phyloP scores from a whole-genome alignment of 495 filamentous ascomycete genomes.

The Parachaetomium inaequale region DNA sequence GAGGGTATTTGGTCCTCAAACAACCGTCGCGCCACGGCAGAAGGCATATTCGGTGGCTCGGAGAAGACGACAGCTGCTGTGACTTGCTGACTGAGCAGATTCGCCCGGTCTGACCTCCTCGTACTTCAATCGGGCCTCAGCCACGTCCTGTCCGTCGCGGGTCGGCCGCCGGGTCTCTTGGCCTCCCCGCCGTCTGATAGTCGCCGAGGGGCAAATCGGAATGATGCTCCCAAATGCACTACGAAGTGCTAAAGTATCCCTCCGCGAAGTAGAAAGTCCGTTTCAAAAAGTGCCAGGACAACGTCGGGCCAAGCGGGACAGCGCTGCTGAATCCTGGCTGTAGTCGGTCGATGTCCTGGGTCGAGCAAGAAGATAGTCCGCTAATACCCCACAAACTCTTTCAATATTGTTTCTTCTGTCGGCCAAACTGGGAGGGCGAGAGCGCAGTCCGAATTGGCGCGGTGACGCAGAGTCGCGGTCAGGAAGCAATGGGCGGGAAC shows the following conservation, averaged over 20 bases:
- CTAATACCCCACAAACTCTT: neutral
- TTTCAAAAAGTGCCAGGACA: neutral
- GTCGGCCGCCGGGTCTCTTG: slow-evolving; percentile 24
- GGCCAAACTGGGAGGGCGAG: neutral
- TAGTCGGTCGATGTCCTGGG: neutral
- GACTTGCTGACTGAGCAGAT: slow-evolving; percentile 1
- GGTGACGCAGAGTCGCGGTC: neutral
- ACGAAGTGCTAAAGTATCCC: neutral
- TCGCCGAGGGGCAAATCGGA: slow-evolving; percentile 11
- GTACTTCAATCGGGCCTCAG: slow-evolving; percentile 25
- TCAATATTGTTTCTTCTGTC: neutral
- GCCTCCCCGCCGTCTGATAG: slow-evolving; percentile 20
- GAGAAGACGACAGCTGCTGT: neutral
- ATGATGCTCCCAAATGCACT: slow-evolving; percentile 1
- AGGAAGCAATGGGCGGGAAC: neutral
- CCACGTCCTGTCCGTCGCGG: slow-evolving; percentile 22
- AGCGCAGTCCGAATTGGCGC: neutral
- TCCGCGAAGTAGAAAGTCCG: neutral
- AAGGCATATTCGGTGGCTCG: slow-evolving; percentile 48
- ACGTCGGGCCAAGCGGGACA: slow-evolving; percentile 26
- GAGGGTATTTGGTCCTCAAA: slow-evolving; percentile 68
- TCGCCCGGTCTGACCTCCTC: slow-evolving; percentile 14
- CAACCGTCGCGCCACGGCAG: slow-evolving; percentile 48
- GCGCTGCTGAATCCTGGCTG: slow-evolving; percentile 37
- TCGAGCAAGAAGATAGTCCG: slow-evolving; percentile 1